Percentiles rank a stretch among this genome's conserved stretches.
These are phyloP conservation scores for Populus pruinosa DNA, from an alignment of 345 rosid genomes.

Conservation along the genomic window DNA sequence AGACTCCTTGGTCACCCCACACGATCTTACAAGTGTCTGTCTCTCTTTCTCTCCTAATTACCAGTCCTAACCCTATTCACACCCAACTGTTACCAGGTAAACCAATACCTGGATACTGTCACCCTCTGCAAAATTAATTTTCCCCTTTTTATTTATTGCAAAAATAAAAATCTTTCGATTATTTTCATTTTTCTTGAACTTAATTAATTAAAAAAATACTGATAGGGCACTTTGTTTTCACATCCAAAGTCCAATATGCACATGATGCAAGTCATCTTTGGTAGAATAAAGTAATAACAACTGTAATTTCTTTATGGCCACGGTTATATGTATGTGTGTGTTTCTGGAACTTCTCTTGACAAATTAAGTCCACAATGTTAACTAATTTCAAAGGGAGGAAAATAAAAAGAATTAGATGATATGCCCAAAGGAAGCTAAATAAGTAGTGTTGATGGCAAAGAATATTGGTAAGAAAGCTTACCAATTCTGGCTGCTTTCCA, in stretches of 20 bases:
- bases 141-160: not conserved
- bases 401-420: not conserved
- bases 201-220: not conserved
- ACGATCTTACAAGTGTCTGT: not conserved
- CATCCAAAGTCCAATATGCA: not conserved
- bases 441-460: not conserved
- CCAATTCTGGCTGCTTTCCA: conserved; percentile 99
- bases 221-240: not conserved
- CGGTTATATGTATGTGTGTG: too few species aligned
- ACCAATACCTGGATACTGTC: not conserved
- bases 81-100: not conserved
- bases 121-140: not conserved
- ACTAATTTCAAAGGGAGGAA: not conserved
- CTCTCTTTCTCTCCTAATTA: too few species aligned
- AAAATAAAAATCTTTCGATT: not conserved
- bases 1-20: not conserved
- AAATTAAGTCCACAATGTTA: not conserved
- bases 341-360: not conserved
- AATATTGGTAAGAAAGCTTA: conserved; percentile 19
- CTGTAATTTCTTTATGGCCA: not conserved
- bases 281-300: not conserved
- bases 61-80: not conserved
- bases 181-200: not conserved
- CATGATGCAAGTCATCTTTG: not conserved
- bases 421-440: not conserved